Percentiles rank a stretch among this genome's conserved stretches.
These are phyloP conservation scores for Thraustochytrium aureum DNA, from an alignment of 352 stramenopile genomes.

Conservation along the genomic window DNA sequence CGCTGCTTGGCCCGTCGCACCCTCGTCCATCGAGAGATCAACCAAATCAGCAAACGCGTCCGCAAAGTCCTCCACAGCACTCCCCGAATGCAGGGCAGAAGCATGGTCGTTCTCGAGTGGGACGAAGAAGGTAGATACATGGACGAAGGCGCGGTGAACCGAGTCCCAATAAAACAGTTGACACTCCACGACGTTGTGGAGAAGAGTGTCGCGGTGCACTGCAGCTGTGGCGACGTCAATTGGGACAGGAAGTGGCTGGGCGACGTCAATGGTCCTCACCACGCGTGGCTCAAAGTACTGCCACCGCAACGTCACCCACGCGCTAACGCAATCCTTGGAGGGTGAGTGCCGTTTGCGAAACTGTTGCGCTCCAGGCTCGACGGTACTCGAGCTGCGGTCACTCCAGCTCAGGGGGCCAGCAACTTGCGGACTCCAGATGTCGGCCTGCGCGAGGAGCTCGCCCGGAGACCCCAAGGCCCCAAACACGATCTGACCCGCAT, in stretches of 20 bases:
- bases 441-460: not conserved
- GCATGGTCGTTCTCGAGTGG: slow-evolving; percentile 30
- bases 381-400: not conserved
- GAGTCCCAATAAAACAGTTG: slow-evolving; percentile 50
- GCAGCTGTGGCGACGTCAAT: slow-evolving; percentile 15
- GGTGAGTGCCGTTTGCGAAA: not conserved
- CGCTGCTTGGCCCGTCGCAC: not conserved
- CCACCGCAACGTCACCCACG: slow-evolving; percentile 38
- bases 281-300: slow-evolving; percentile 48
- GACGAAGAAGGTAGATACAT: slow-evolving; percentile 15
- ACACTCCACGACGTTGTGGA: slow-evolving; percentile 9
- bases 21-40: slow-evolving; percentile 40
- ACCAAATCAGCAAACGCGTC: slow-evolving; percentile 43
- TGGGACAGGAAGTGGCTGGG: slow-evolving; percentile 8
- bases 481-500: slow-evolving; percentile 32
- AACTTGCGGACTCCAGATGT: not conserved
- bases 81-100: not conserved
- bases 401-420: not conserved
- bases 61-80: slow-evolving; percentile 42
- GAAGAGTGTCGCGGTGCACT: not conserved
- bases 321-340: not conserved
- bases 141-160: not conserved
- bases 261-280: not conserved
- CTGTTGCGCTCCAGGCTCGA: not conserved
- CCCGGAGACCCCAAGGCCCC: slow-evolving; percentile 3